These are phyloP conservation scores for Pseudovirgaria hyperparasitica DNA, from an alignment of 2,329 filamentous ascomycete genomes.

Conservation along the genomic window DNA sequence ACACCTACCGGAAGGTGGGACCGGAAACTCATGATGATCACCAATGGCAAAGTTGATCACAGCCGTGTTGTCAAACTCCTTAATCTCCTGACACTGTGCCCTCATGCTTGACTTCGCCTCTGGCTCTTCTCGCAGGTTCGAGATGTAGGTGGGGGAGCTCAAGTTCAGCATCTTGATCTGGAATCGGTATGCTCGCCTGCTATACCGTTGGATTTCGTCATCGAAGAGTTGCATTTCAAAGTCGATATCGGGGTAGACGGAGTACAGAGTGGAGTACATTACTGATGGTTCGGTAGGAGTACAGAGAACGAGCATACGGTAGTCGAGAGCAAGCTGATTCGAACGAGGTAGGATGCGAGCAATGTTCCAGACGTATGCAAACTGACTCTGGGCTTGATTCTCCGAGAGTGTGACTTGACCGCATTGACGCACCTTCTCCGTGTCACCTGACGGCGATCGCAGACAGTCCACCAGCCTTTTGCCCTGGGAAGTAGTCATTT, in stretches of 20 bases:
- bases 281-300: no score
- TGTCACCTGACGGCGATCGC: no score
- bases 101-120: conserved; percentile 7
- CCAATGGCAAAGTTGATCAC: conserved; percentile 7
- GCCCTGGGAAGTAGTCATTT: no score
- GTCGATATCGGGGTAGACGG: conserved; percentile 9
- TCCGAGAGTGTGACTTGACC: no score
- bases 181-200: conserved; percentile 5
- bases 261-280: conserved; percentile 10
- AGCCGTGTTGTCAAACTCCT: conserved; percentile 4
- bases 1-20: conserved; percentile 6
- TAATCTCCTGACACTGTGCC: conserved; percentile 6
- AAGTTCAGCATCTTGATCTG: conserved; percentile 8
- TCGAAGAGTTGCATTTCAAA: conserved; percentile 6
- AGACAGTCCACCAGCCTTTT: no score
- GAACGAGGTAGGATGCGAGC: no score
- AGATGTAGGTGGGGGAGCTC: conserved; percentile 9
- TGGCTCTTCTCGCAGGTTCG: conserved; percentile 8
- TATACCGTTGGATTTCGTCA: conserved; percentile 2
- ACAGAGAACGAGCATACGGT: no score
- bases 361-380: no score
- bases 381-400: no score
- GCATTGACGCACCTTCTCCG: no score
- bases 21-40: conserved; percentile 3
- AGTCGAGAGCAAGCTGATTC: no score